A percentile compares a stretch with the other conserved stretches of the same genome.
Evolutionary conservation across 1,284 basidiomycete species (phyloP).

Genomic region (Microbotryomycetes sp.): DNA sequence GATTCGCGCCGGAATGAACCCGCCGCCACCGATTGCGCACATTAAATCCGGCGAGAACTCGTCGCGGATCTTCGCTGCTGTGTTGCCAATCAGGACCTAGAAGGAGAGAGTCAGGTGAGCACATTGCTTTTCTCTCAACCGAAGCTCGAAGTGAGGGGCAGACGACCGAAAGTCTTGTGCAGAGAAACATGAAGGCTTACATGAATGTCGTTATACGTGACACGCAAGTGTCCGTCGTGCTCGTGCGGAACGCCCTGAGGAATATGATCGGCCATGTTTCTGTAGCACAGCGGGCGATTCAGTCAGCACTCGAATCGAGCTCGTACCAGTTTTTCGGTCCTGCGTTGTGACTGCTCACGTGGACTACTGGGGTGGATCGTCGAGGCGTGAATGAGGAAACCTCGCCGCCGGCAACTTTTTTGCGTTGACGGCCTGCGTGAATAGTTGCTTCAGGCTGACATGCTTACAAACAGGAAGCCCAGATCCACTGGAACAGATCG

Average conservation of each 20-base stretch:
- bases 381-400: not conserved
- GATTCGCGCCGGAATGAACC: slow-evolving; percentile 6
- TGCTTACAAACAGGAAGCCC: too few species aligned
- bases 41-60: slow-evolving; percentile 61
- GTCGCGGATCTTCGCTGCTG: slow-evolving; percentile 54
- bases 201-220: slow-evolving; percentile 78
- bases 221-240: slow-evolving; percentile 31
- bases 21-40: slow-evolving; percentile 29
- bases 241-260: slow-evolving; percentile 32
- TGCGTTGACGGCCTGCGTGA: too few species aligned
- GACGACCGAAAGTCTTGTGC: not conserved
- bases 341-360: too few species aligned
- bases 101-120: not conserved
- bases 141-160: too few species aligned
- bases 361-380: not conserved
- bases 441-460: too few species aligned
- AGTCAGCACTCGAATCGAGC: not conserved
- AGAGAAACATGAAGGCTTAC: slow-evolving; percentile 14
- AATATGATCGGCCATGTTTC: slow-evolving; percentile 49
- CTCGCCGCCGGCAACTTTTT: not conserved
- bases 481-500: too few species aligned
- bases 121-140: too few species aligned
- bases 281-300: too few species aligned
- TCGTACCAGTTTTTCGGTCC: too few species aligned
- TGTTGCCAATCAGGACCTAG: slow-evolving; percentile 54